phyloP scores from a whole-genome alignment of 2,329 filamentous ascomycete species.

The Aspergillus amoenus region DNA sequence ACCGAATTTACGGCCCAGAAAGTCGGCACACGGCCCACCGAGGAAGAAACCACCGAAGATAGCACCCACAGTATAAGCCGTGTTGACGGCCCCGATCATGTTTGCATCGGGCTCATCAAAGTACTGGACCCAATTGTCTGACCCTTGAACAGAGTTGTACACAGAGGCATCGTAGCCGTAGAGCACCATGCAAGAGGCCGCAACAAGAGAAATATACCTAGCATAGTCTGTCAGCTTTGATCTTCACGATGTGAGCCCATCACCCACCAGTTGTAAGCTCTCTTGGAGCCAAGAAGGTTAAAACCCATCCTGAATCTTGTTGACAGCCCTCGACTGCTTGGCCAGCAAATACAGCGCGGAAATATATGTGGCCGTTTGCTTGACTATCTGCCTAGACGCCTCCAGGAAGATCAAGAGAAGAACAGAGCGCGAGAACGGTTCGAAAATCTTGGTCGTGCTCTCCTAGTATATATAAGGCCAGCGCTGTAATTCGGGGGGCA shows the following conservation, averaged over 20 bases:
- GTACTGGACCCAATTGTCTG: conserved; percentile 64
- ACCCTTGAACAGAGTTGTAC: conserved; percentile 70
- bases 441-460: neutral
- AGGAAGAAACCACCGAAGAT: conserved; percentile 70
- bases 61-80: conserved; percentile 68
- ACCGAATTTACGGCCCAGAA: conserved; percentile 60
- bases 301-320: conserved; percentile 19
- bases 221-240: neutral
- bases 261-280: conserved; percentile 33
- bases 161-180: conserved; percentile 74
- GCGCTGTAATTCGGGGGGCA: neutral
- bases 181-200: conserved; percentile 71
- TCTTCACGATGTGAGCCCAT: neutral
- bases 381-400: conserved; percentile 4
- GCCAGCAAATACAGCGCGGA: neutral
- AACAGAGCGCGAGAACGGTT: neutral
- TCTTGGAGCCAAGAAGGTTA: conserved; percentile 25
- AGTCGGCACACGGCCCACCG: conserved; percentile 64
- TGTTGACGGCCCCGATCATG: conserved; percentile 61
- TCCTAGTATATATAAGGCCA: conserved; percentile 2
- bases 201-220: conserved; percentile 67
- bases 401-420: conserved; percentile 4
- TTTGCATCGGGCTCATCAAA: conserved; percentile 52
- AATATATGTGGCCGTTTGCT: neutral
- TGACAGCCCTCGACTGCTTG: conserved; percentile 4